Evolutionary conservation across 345 rosid species (phyloP).

Genomic region (Populus euphratica): DNA sequence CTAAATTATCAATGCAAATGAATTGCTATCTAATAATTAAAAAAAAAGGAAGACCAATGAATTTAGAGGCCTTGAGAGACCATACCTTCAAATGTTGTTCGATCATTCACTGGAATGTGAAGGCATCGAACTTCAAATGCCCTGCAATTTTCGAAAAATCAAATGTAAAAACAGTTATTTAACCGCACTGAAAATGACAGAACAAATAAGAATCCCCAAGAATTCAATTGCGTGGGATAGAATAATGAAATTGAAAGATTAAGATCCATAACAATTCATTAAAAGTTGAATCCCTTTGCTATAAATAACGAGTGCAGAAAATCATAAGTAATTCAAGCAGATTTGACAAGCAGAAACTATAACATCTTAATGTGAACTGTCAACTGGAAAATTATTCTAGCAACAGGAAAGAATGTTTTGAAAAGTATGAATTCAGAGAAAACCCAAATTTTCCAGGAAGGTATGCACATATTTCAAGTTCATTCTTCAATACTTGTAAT

Average conservation of each 20-base stretch:
- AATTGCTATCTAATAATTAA: too few species aligned
- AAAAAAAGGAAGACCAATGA: neutral
- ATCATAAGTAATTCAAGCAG: neutral
- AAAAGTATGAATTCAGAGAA: neutral
- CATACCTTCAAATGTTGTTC: slow-evolving; percentile 69
- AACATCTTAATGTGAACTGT: neutral
- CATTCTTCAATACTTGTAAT: neutral
- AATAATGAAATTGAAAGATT: too few species aligned
- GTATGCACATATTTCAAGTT: neutral
- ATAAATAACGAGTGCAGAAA: neutral
- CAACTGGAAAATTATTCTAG: neutral
- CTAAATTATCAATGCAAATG: too few species aligned
- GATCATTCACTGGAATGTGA: slow-evolving; percentile 72
- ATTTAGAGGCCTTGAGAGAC: neutral
- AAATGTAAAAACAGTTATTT: slow-evolving; percentile 2
- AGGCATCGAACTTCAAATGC: slow-evolving; percentile 77
- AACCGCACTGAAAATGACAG: neutral
- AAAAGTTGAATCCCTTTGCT: neutral
- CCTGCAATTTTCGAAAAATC: slow-evolving; percentile 39
- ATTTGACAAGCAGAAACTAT: neutral
- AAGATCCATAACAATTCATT: neutral
- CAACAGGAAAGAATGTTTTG: neutral
- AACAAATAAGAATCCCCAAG: neutral
- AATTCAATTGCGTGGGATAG: neutral
- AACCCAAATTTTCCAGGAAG: neutral